These are phyloP conservation scores for Cyanidium caldarium DNA, from an alignment of 23 red algal genomes.

Conservation along the genomic window DNA sequence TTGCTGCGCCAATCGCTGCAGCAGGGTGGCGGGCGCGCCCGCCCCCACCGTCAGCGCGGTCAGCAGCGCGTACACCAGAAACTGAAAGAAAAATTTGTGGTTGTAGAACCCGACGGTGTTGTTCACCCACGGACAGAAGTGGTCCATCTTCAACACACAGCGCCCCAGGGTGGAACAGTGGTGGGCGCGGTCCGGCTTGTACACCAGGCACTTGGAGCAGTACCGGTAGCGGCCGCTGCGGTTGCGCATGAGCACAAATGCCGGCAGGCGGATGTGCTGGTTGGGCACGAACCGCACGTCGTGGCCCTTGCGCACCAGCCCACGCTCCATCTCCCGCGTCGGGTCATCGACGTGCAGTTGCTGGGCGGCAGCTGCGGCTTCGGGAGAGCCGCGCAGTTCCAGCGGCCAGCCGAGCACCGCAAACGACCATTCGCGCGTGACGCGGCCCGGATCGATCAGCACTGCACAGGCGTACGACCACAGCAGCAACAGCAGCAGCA, in stretches of 20 bases:
- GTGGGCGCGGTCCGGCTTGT: slow-evolving; percentile 82
- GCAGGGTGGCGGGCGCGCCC: slow-evolving; percentile 27
- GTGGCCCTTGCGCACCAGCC: not conserved
- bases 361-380: not conserved
- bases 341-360: not conserved
- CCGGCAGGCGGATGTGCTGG: not conserved
- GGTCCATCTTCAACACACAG: slow-evolving; percentile 94
- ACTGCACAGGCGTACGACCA: not conserved
- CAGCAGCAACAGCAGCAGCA: not conserved
- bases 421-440: not conserved
- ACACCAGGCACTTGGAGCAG: slow-evolving; percentile 43
- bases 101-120: slow-evolving; percentile 76
- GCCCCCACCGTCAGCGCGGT: slow-evolving; percentile 31
- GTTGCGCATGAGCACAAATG: slow-evolving; percentile 42
- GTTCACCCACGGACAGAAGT: slow-evolving; percentile 74
- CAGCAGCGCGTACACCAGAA: slow-evolving; percentile 59
- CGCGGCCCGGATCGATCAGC: not conserved
- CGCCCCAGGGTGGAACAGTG: slow-evolving; percentile 59
- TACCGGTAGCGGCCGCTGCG: slow-evolving; percentile 46
- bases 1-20: not conserved
- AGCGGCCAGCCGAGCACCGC: not conserved
- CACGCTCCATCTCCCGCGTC: not conserved
- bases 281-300: not conserved
- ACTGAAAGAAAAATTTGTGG: slow-evolving; percentile 69
- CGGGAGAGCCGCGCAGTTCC: not conserved